Conservation (phyloP, 345 rosid species). For the Geranium brycei region DNA sequence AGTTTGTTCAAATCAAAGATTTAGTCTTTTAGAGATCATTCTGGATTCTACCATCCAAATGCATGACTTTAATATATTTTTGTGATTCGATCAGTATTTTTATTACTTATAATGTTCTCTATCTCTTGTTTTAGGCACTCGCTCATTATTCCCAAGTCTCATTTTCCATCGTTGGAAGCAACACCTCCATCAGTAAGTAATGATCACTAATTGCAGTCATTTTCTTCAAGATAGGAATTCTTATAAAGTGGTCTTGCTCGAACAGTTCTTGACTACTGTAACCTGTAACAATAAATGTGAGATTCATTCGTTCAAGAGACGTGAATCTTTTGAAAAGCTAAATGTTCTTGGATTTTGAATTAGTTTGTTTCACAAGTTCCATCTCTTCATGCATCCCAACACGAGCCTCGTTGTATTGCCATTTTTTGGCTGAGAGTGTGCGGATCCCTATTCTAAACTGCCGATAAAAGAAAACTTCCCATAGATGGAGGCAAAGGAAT, state of each 20-base stretch:
- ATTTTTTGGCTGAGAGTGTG: too few relatives aligned
- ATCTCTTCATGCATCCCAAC: too few relatives aligned
- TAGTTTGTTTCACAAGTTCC: too few relatives aligned
- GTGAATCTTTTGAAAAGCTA: too few relatives aligned
- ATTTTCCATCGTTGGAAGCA: constrained; percentile 58
- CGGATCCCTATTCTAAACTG: too few relatives aligned
- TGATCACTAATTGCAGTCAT: not conserved
- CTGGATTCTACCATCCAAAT: not conserved
- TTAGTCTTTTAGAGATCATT: not conserved
- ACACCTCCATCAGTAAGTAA: constrained; percentile 90
- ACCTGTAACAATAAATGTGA: not conserved
- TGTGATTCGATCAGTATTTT: not conserved
- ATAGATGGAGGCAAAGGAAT: too few relatives aligned
- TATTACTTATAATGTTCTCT: not conserved
- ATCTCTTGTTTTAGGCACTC: constrained; percentile 66
- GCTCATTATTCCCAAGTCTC: constrained; percentile 78
- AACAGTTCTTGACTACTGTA: not conserved
- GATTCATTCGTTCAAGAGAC: too few relatives aligned
- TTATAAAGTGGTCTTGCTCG: not conserved
- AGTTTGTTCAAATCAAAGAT: too few relatives aligned
- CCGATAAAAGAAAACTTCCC: too few relatives aligned
- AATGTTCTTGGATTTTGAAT: too few relatives aligned
- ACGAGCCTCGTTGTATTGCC: too few relatives aligned
- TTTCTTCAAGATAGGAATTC: not conserved
- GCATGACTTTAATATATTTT: not conserved